A percentile compares a stretch with the other conserved stretches of the same genome.
Evolutionary conservation across 2,329 filamentous ascomycete species (phyloP).

Genomic region (Cyphellophora europaea): DNA sequence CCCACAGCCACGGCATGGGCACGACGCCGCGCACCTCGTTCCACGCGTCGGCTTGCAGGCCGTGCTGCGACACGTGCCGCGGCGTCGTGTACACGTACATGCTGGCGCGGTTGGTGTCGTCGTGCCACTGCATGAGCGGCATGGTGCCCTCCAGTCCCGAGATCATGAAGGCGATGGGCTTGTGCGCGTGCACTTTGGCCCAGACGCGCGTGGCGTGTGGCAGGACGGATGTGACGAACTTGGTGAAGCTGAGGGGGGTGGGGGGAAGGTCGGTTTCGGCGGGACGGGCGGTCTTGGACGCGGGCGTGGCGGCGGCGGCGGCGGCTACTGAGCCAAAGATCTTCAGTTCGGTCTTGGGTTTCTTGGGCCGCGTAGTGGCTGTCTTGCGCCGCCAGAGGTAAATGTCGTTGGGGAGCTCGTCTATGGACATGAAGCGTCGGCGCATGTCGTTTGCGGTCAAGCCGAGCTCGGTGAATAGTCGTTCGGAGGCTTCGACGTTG

Average conservation of each 20-base stretch:
- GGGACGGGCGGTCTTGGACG: background rate
- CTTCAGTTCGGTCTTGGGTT: background rate
- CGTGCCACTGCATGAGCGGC: conserved; percentile 7
- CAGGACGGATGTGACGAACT: conserved; percentile 1
- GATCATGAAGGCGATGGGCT: background rate
- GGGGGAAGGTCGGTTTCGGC: background rate
- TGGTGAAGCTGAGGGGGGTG: conserved; percentile 1
- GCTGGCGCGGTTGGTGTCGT: background rate
- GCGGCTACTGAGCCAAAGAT: background rate
- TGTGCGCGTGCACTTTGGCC: background rate
- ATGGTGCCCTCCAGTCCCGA: background rate
- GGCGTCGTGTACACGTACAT: conserved; percentile 1
- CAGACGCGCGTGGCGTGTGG: background rate
- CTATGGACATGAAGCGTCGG: conserved; percentile 1
- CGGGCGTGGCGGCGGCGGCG: background rate
- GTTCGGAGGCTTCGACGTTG: conserved; percentile 3
- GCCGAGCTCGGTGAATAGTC: conserved; percentile 2
- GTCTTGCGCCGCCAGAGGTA: background rate
- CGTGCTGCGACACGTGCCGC: background rate
- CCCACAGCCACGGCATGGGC: background rate
- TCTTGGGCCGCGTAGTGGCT: background rate
- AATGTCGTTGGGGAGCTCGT: background rate
- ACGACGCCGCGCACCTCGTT: background rate
- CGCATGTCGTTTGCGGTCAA: conserved; percentile 4
- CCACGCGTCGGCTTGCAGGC: background rate